These are phyloP conservation scores for Salinomyces thailandicus DNA, from an alignment of 2,329 filamentous ascomycete species.

Conservation along the genomic window DNA sequence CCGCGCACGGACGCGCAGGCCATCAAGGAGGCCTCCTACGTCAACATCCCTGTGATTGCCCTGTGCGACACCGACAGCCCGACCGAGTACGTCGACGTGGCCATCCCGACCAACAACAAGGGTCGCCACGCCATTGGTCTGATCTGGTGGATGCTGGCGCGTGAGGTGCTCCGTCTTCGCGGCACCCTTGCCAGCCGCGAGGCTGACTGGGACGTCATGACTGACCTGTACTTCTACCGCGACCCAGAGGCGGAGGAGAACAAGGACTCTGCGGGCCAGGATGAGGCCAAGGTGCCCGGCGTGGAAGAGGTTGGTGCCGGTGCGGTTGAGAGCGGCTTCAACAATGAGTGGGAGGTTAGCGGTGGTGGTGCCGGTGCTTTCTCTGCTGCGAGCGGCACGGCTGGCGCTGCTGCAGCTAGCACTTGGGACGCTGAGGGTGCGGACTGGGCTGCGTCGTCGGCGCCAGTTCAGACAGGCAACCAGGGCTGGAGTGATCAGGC, in stretches of 20 bases:
- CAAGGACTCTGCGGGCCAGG: conserved; percentile 73
- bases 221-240: conserved; percentile 99
- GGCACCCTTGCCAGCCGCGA: conserved; percentile 94
- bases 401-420: conserved; percentile 50
- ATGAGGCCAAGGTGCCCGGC: conserved; percentile 75
- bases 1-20: conserved; percentile 99
- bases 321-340: conserved; percentile 71
- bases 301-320: conserved; percentile 74
- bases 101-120: conserved; percentile 99
- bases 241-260: conserved; percentile 99
- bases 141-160: conserved; percentile 98
- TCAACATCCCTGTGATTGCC: conserved; percentile 99
- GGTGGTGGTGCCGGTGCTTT: conserved; percentile 53
- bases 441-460: conserved; percentile 58
- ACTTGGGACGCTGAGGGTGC: conserved; percentile 54
- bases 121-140: conserved; percentile 97
- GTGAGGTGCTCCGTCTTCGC: conserved; percentile 97
- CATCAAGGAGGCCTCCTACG: conserved; percentile 99
- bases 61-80: conserved; percentile 99
- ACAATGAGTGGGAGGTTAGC: conserved; percentile 76
- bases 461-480: conserved; percentile 35
- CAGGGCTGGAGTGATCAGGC: conserved; percentile 42
- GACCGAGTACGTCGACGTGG: conserved; percentile 98
- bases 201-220: conserved; percentile 97
- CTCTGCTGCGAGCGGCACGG: conserved; percentile 47